Evolutionary conservation across 805 yeast genomes (phyloP), one percentile per base, ranked within the genome.

Genomic region (Wickerhamomyces rabaulensis): DNA sequence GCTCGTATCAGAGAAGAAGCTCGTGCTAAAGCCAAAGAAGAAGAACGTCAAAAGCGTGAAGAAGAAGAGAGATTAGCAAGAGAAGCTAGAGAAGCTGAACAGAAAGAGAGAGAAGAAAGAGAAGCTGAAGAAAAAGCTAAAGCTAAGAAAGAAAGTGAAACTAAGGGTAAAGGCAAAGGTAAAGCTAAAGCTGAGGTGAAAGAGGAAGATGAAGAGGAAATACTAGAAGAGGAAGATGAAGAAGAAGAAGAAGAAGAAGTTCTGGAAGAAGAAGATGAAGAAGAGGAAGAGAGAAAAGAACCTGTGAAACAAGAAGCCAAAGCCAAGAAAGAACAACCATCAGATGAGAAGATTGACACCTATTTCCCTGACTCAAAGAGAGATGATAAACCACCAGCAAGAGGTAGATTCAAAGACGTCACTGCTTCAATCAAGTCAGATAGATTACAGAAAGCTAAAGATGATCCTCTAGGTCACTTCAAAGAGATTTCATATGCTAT

Each of bases 31-130:
- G 19, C 26, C 5, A 33, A 10, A 26, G 44, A 26, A 39, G 29
- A 16, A 19, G 31, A 38, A 9, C 37, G 35, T 15, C 27, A 27
- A 33, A 40, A 44, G 17, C 43, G 43, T 21, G 44, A 44, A 6
- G 45, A 35, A 20, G 47, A 44, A 25, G 51, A 41, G 31, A 19
- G 21, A 20, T 39, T 35, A 27, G 31, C 25, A n/a, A 31, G 23
- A 41, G 44, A 43, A 33, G 36, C 41, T 22, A 41, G 39, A 35
- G 42, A 31, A 45, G 44, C 47, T 22, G 47, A 60, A 56, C 42
- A 52, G 50, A 43, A 31, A 23, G 52, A 49, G 42, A 42, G 37
- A 22, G 42, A 41, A n/a, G 43, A 44, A 22, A 46, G 46, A 31
- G 40, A 36, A 13, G 45, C 43, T n/a, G 44, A 37, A 16, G 42